These are phyloP conservation scores for Barnettozyma californica DNA, from an alignment of 805 yeast species.

Conservation along the genomic window DNA sequence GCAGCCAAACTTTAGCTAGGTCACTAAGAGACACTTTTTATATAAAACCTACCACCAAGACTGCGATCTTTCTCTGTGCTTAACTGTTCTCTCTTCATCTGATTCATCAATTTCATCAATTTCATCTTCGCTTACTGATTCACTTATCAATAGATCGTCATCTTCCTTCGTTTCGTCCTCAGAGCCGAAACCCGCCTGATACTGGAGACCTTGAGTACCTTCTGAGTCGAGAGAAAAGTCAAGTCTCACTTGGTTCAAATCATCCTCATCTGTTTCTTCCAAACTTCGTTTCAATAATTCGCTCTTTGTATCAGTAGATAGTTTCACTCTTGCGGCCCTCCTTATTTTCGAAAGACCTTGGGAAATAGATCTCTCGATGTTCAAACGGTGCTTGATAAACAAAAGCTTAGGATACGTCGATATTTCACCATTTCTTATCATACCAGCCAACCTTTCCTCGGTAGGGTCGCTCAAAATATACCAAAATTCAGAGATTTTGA, in stretches of 20 bases:
- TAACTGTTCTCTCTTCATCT: neutral
- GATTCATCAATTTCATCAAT: conserved; percentile 7
- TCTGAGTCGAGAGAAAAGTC: conserved; percentile 4
- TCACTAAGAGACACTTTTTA: too few relatives aligned
- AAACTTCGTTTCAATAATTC: neutral
- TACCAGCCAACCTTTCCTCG: conserved; percentile 46
- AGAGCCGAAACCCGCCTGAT: conserved; percentile 11
- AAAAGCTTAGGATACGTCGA: conserved; percentile 61
- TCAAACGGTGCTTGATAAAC: conserved; percentile 58
- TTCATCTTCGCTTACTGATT: conserved; percentile 2
- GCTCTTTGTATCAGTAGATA: conserved; percentile 1
- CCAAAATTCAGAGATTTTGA: conserved; percentile 51
- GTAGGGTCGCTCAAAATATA: conserved; percentile 66
- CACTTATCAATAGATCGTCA: neutral
- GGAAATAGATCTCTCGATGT: conserved; percentile 61
- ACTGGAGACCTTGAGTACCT: conserved; percentile 4
- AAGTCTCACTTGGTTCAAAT: neutral
- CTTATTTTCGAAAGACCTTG: conserved; percentile 36
- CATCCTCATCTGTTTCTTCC: conserved; percentile 13
- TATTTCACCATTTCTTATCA: conserved; percentile 58
- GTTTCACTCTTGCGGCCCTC: conserved; percentile 2
- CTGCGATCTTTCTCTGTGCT: neutral
- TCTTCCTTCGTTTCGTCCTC: conserved; percentile 8
- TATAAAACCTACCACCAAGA: neutral
- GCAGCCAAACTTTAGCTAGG: too few relatives aligned